These are phyloP conservation scores for Protomyces lactucae-debilis DNA, from an alignment of 1,139 yeast genomes.

Conservation along the genomic window DNA sequence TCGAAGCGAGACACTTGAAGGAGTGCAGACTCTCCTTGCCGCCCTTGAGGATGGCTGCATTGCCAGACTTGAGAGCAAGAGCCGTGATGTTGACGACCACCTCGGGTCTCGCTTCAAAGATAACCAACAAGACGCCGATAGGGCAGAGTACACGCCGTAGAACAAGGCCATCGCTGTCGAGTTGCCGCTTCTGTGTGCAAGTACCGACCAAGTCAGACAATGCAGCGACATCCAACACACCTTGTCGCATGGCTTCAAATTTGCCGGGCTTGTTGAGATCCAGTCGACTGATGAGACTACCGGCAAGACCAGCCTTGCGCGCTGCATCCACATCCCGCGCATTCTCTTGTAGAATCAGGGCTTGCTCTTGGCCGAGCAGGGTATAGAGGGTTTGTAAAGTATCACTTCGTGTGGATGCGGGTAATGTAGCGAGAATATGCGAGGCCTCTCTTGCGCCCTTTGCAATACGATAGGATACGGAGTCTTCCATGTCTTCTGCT, in stretches of 20 bases:
- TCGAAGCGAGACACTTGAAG: constrained; percentile 72
- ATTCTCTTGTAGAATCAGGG: constrained; percentile 65
- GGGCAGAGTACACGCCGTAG: constrained; percentile 84
- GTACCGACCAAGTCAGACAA: constrained; percentile 89
- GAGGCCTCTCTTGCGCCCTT: constrained; percentile 12
- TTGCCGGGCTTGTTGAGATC: constrained; percentile 79
- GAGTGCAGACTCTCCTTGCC: constrained; percentile 89
- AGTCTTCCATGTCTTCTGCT: not conserved
- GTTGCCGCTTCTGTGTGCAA: constrained; percentile 68
- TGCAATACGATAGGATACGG: constrained; percentile 12
- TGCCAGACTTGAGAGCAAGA: constrained; percentile 77
- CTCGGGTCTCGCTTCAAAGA: constrained; percentile 96
- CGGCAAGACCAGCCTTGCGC: constrained; percentile 44
- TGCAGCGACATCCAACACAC: constrained; percentile 82
- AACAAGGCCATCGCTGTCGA: constrained; percentile 74
- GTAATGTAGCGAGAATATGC: constrained; percentile 3
- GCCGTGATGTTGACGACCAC: constrained; percentile 97
- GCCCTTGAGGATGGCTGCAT: constrained; percentile 93
- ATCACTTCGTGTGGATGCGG: constrained; percentile 64
- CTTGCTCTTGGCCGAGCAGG: constrained; percentile 55
- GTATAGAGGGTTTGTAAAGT: constrained; percentile 72
- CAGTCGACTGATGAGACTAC: constrained; percentile 72
- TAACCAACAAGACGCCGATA: constrained; percentile 85
- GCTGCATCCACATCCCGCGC: constrained; percentile 71
- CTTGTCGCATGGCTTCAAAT: constrained; percentile 90